Evolutionary conservation across 176 grass and related monocot species (phyloP).

Genomic region (Themeda triandra): DNA sequence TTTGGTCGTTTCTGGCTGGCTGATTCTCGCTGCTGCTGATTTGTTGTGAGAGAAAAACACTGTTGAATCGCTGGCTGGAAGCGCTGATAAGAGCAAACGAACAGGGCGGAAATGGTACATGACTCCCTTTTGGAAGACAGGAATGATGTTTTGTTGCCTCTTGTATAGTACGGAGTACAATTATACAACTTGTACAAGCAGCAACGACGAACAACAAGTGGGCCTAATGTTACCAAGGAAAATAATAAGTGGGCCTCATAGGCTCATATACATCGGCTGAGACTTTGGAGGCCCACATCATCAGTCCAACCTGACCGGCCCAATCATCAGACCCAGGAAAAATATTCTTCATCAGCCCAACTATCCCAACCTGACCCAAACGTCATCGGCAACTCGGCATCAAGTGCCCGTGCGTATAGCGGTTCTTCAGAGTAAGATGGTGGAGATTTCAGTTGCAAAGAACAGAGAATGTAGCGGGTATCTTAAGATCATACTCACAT

Average conservation of each 20-base stretch:
- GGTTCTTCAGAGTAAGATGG: background rate
- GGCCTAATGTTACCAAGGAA: no score
- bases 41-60: no score
- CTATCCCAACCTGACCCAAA: background rate
- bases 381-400: background rate
- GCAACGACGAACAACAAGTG: background rate
- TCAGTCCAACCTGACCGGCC: background rate
- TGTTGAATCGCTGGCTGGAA: no score
- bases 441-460: background rate
- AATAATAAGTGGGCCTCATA: background rate
- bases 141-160: background rate
- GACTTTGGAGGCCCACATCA: background rate
- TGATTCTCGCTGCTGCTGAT: no score
- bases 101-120: background rate
- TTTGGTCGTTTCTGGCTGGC: no score
- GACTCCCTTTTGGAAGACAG: background rate
- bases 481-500: no score
- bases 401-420: no score
- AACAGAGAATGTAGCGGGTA: background rate
- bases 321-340: background rate
- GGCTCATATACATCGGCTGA: background rate
- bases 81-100: no score
- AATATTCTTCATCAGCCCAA: background rate
- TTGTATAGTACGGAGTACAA: background rate
- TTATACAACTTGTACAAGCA: background rate